These are phyloP conservation scores for Epichloe festucae DNA, from an alignment of 2,329 filamentous ascomycete genomes.

Conservation along the genomic window DNA sequence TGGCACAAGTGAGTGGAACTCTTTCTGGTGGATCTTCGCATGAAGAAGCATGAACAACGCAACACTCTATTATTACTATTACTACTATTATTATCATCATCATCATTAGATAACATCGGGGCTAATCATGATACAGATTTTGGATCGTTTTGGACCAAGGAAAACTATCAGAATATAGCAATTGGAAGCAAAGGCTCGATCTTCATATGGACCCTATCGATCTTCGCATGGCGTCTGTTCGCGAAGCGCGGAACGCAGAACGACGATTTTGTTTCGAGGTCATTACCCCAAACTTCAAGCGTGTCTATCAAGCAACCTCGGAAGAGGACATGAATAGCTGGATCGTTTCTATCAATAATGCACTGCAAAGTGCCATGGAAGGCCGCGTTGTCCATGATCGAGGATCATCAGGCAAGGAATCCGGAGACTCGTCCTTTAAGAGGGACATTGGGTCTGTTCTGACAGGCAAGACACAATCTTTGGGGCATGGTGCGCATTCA, in stretches of 20 bases:
- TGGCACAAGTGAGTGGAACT: constrained; percentile 79
- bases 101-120: neutral
- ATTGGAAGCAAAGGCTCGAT: constrained; percentile 96
- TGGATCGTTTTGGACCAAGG: constrained; percentile 98
- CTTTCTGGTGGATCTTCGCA: neutral
- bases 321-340: constrained; percentile 97
- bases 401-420: constrained; percentile 24
- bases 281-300: constrained; percentile 89
- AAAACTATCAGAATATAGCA: constrained; percentile 93
- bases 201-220: constrained; percentile 98
- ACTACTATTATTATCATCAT: neutral
- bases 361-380: constrained; percentile 89
- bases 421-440: constrained; percentile 46
- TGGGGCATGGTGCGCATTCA: constrained; percentile 40
- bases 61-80: neutral
- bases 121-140: constrained; percentile 46
- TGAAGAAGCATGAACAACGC: neutral
- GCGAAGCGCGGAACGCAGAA: constrained; percentile 89
- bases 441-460: constrained; percentile 87
- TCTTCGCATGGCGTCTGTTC: constrained; percentile 88
- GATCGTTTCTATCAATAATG: constrained; percentile 95
- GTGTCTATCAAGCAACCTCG: constrained; percentile 93
- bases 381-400: constrained; percentile 50
- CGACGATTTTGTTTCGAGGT: constrained; percentile 96
- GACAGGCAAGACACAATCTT: constrained; percentile 77